Evolutionary conservation across 163 green algal species (phyloP), one percentile per base, ranked within the genome.

Genomic region (Trebouxia gelatinosa): DNA sequence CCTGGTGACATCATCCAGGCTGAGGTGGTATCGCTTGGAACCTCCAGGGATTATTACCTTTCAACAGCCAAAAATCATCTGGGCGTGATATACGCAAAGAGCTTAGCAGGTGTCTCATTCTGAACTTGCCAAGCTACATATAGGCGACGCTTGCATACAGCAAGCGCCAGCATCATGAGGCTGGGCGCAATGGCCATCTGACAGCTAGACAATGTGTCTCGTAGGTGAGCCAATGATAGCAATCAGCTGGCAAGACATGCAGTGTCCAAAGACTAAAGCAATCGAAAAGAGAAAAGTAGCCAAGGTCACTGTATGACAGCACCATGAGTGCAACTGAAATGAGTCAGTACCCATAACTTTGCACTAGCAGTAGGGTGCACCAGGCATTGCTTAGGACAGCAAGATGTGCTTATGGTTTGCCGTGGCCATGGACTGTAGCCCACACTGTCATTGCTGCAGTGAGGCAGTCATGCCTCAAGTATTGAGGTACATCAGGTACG

Each of bases 11-110:
- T 98, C 6, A 89, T 98, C 32, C 79, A 88, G 3, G 88, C 90
- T 4, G 75, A 93, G 79, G 86, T 97, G 34, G 74, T 97, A 23
- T 96, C 90, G 11, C 75, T 98, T 43, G 94, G 94, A 35, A 93
- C 97, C 65, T 87, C 90, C 6, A 82, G 94, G n/a, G 91, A 90
- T 26, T 97, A 96, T 78, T 94, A 93, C 81, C 88, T 98, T 11
- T 89, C 83, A 64, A 98, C 94, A 29, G 93, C 94, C n/a, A 85
- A 90, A 67, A 95, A 96, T 82, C 84, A 93, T 61, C 87, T 98
- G 64, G 94, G 94, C 5, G 94, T 98, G 34, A 90, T 97, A 54
- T 92, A 91, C 64, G 94, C 94, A 19, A 89, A 87, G 70, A 94
- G 85, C 50, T 1, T 84, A 3, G 78, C 54, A 64, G 81, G 80